These are phyloP conservation scores for Samsoniella hepiali DNA, from an alignment of 2,329 filamentous ascomycete genomes.

Conservation along the genomic window DNA sequence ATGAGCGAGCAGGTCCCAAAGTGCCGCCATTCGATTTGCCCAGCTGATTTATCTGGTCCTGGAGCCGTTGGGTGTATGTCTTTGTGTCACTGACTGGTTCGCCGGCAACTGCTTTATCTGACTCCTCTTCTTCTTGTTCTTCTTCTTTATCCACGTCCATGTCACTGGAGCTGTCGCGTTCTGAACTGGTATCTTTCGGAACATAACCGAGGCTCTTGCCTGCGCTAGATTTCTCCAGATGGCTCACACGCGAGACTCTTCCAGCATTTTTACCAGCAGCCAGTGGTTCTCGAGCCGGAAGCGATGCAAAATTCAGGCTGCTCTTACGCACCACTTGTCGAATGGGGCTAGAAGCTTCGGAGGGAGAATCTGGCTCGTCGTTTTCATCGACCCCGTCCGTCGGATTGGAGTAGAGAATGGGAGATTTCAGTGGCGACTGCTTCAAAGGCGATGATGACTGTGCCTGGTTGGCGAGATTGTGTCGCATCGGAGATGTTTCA, in stretches of 20 bases:
- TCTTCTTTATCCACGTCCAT: slow-evolving; percentile 51
- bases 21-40: slow-evolving; percentile 54
- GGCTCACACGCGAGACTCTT: slow-evolving; percentile 71
- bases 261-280: slow-evolving; percentile 80
- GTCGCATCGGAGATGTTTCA: slow-evolving; percentile 8
- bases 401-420: slow-evolving; percentile 21
- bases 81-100: slow-evolving; percentile 62
- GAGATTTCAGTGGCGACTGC: slow-evolving; percentile 11
- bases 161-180: slow-evolving; percentile 48
- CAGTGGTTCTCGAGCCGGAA: slow-evolving; percentile 87
- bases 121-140: slow-evolving; percentile 36
- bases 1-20: slow-evolving; percentile 47
- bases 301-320: slow-evolving; percentile 88
- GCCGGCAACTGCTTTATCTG: slow-evolving; percentile 42
- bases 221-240: slow-evolving; percentile 72
- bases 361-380: slow-evolving; percentile 47
- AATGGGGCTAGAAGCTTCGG: slow-evolving; percentile 70
- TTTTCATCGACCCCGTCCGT: slow-evolving; percentile 39
- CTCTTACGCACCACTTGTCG: slow-evolving; percentile 83
- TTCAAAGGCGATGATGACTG: slow-evolving; percentile 16
- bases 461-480: slow-evolving; percentile 3
- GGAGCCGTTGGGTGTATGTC: slow-evolving; percentile 87
- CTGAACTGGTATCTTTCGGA: slow-evolving; percentile 41
- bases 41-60: slow-evolving; percentile 82
- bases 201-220: slow-evolving; percentile 65